These are phyloP conservation scores for Rosa rugosa DNA, from an alignment of 306 rosid genomes.

Conservation along the genomic window DNA sequence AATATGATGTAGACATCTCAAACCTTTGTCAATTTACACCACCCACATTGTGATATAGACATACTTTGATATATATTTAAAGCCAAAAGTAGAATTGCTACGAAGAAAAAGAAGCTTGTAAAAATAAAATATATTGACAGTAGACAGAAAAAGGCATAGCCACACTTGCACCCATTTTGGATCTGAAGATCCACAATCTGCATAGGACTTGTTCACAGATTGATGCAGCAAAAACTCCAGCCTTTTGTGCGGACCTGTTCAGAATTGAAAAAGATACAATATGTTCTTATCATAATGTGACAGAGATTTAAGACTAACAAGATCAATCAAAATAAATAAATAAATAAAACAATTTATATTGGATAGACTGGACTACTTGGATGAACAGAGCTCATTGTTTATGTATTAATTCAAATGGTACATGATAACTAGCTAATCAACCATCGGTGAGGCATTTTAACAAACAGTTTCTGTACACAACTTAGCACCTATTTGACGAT, in stretches of 20 bases:
- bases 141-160: not conserved
- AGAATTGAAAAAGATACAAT: constrained; percentile 10
- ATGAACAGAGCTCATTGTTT: not conserved
- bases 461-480: no score
- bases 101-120: not conserved
- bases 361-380: not conserved
- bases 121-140: not conserved
- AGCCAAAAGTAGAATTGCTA: not conserved
- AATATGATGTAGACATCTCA: no score
- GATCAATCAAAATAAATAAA: not conserved
- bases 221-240: constrained; percentile 51
- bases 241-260: constrained; percentile 63
- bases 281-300: not conserved
- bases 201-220: constrained; percentile 59
- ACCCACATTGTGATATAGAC: not conserved
- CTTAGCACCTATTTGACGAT: no score
- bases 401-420: not conserved
- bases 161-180: constrained; percentile 96
- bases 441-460: no score
- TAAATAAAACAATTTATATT: not conserved
- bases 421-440: not conserved
- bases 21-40: no score
- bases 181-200: constrained; percentile 89
- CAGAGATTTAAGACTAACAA: not conserved
- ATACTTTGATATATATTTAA: not conserved